phyloP scores from a whole-genome alignment of 2,329 filamentous ascomycete species.

The Diaporthe caulivora region DNA sequence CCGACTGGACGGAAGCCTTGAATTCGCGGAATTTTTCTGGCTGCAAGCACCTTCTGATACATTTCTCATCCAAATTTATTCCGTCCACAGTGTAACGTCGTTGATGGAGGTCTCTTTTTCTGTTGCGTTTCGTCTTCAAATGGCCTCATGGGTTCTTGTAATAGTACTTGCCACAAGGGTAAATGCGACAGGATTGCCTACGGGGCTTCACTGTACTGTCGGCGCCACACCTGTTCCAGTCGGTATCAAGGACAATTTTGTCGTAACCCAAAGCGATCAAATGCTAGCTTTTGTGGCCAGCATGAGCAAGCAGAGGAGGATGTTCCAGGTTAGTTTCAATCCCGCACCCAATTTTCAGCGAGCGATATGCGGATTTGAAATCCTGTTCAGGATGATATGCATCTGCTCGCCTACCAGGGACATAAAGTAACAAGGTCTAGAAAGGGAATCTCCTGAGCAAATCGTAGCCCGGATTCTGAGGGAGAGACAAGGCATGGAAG shows the following conservation, averaged over 20 bases:
- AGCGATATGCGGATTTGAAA: background rate
- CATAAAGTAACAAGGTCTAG: background rate
- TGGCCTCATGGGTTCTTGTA: background rate
- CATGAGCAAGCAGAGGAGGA: background rate
- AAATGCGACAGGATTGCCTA: background rate
- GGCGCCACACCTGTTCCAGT: background rate
- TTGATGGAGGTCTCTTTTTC: background rate
- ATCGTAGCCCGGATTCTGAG: background rate
- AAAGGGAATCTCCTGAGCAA: background rate
- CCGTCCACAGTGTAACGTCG: background rate
- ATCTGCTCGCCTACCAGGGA: background rate
- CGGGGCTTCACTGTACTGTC: background rate
- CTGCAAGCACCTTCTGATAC: background rate
- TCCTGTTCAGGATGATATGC: background rate
- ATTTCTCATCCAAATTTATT: background rate
- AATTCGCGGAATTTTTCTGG: background rate
- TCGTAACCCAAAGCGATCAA: background rate
- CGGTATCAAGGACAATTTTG: background rate
- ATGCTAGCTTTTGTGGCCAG: background rate
- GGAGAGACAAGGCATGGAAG: background rate
- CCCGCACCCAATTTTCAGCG: background rate
- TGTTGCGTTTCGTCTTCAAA: background rate
- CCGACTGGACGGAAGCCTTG: background rate
- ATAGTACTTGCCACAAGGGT: background rate
- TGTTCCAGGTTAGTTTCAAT: background rate